Evolutionary conservation across 2,329 filamentous ascomycete genomes (phyloP).

Genomic region (Ophiostoma montium): DNA sequence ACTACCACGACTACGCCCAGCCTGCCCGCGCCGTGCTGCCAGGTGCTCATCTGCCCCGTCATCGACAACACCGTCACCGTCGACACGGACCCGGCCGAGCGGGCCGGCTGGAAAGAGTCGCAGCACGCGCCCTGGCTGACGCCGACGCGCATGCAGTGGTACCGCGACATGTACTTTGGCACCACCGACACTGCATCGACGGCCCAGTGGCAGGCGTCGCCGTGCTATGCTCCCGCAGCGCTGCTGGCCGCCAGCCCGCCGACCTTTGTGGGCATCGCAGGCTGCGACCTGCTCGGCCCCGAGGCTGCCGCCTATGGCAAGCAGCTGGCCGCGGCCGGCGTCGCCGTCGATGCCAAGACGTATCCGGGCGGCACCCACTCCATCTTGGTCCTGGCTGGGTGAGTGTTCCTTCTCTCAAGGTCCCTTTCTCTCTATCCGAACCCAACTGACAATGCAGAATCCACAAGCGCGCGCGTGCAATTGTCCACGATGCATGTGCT

Average conservation of each 20-base stretch:
- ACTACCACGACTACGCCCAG: neutral
- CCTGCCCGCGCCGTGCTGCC: slow-evolving; percentile 18
- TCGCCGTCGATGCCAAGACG: slow-evolving; percentile 29
- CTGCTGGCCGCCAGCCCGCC: slow-evolving; percentile 35
- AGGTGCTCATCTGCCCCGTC: slow-evolving; percentile 43
- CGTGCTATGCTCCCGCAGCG: slow-evolving; percentile 28
- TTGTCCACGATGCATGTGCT: slow-evolving; percentile 8
- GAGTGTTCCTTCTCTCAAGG: too few relatives aligned
- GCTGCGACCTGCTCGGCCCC: slow-evolving; percentile 39
- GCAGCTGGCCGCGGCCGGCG: slow-evolving; percentile 31
- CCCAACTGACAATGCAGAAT: slow-evolving; percentile 2
- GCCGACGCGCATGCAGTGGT: slow-evolving; percentile 43
- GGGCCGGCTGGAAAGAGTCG: slow-evolving; percentile 25
- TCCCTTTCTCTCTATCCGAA: too few relatives aligned
- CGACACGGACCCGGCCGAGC: slow-evolving; percentile 16
- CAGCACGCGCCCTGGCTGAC: slow-evolving; percentile 30
- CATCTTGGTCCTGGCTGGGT: slow-evolving; percentile 5
- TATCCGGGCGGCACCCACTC: slow-evolving; percentile 10
- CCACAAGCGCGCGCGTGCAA: slow-evolving; percentile 3
- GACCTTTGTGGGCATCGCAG: slow-evolving; percentile 38
- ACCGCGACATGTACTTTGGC: slow-evolving; percentile 42
- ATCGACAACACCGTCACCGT: slow-evolving; percentile 40
- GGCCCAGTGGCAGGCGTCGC: slow-evolving; percentile 22
- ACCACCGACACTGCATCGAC: slow-evolving; percentile 20
- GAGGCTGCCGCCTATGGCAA: slow-evolving; percentile 38